Evolutionary conservation across 352 stramenopile species (phyloP).

Genomic region (Globisporangium paroecandrum): DNA sequence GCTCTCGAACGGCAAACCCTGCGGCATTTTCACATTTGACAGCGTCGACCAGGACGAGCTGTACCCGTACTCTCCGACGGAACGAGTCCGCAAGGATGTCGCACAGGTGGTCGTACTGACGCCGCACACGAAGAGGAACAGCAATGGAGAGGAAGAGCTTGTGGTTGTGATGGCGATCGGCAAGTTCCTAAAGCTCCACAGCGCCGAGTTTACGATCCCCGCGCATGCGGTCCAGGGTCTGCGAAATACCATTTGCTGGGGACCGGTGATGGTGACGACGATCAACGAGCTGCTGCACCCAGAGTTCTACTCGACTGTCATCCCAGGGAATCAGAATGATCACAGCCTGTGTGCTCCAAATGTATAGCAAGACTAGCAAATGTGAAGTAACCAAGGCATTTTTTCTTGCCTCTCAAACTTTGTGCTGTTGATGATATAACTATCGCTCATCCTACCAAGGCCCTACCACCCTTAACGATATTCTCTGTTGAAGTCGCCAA

Average conservation of each 20-base stretch:
- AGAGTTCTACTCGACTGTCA: conserved; percentile 9
- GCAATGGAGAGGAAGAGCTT: neutral
- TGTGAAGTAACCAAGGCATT: no score
- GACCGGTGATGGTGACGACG: conserved; percentile 1
- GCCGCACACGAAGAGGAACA: neutral
- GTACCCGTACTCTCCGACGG: conserved; percentile 35
- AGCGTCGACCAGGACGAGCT: conserved; percentile 46
- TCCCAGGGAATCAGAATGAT: no score
- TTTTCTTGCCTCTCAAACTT: no score
- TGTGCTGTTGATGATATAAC: no score
- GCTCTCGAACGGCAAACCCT: neutral
- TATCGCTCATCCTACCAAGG: no score
- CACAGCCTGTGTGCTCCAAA: no score
- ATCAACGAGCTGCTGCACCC: conserved; percentile 13
- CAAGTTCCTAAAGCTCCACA: conserved; percentile 5
- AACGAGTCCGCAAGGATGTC: conserved; percentile 28
- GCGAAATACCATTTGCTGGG: conserved; percentile 3
- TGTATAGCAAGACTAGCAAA: no score
- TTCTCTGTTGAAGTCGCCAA: no score
- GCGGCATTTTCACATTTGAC: conserved; percentile 31
- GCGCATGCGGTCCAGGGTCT: neutral
- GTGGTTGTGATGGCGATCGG: neutral
- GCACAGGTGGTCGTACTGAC: conserved; percentile 1
- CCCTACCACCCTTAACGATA: no score
- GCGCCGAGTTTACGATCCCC: neutral